A percentile compares a stretch with the other conserved stretches of the same genome.
Conservation (phyloP, 768 basidiomycete species). For the Kwoniella europaea region DNA sequence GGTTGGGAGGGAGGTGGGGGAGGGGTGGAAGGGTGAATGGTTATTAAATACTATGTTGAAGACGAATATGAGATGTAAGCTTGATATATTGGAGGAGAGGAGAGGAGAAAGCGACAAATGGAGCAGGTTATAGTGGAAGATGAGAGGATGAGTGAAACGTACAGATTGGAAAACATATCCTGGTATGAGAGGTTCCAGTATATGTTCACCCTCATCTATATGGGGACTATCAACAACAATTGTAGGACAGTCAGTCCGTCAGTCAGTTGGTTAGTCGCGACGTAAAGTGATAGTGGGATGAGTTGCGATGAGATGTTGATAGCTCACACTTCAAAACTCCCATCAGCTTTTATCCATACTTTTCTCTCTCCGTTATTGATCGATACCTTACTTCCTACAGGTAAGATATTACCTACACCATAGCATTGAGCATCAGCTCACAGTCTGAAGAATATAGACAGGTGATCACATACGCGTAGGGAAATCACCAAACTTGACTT, state of each 20-base stretch:
- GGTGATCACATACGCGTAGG: constrained; percentile 2
- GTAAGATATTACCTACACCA: constrained; percentile 4
- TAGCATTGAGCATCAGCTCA: not conserved
- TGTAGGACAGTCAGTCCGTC: not conserved
- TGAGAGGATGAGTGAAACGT: constrained; percentile 7
- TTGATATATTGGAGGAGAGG: not conserved
- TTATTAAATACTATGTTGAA: constrained; percentile 9
- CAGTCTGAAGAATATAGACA: not conserved
- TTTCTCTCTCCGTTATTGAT: constrained; percentile 35
- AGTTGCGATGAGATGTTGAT: not conserved
- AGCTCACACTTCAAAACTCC: constrained; percentile 50
- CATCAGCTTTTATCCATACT: constrained; percentile 46
- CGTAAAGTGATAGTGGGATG: not conserved
- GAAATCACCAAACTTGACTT: constrained; percentile 9
- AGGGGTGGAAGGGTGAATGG: not conserved
- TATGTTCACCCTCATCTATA: constrained; percentile 41
- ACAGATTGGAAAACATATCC: constrained; percentile 43
- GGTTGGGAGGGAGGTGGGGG: not conserved
- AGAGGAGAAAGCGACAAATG: not conserved
- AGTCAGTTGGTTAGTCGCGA: not conserved
- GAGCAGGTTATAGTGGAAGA: not conserved
- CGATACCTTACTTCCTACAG: constrained; percentile 31
- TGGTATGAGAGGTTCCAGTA: constrained; percentile 38
- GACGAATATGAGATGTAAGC: not conserved
- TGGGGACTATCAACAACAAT: constrained; percentile 21